A percentile compares a stretch with the other conserved stretches of the same genome.
Evolutionary conservation across 176 grass and related monocot genomes (phyloP).

Genomic region (Musa itinerans): DNA sequence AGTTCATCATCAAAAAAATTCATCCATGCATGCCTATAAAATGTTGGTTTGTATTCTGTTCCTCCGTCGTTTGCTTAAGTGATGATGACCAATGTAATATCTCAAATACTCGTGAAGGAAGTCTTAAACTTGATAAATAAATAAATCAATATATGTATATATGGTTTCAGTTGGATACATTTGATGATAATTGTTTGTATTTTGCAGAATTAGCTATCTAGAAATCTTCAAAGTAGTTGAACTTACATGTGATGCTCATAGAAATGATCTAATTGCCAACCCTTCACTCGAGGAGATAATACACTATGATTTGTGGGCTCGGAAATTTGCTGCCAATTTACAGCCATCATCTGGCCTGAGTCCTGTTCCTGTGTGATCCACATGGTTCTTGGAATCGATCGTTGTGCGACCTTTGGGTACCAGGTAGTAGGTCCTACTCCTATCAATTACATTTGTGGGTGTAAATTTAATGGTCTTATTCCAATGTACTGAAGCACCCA

Average conservation of each 20-base stretch:
- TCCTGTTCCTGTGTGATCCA: slow-evolving; percentile 45
- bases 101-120: no score
- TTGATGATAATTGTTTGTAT: not conserved
- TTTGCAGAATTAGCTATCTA: slow-evolving; percentile 74
- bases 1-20: slow-evolving; percentile 10
- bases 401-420: not conserved
- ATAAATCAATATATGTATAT: not conserved
- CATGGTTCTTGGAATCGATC: not conserved
- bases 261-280: slow-evolving; percentile 54
- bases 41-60: no score
- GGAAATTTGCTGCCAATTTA: slow-evolving; percentile 48
- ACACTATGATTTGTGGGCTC: slow-evolving; percentile 90
- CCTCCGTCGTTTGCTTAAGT: no score
- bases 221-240: slow-evolving; percentile 97
- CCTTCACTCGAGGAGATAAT: slow-evolving; percentile 85
- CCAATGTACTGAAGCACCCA: not conserved
- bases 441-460: not conserved
- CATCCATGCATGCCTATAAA: not conserved
- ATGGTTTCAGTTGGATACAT: not conserved
- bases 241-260: slow-evolving; percentile 59
- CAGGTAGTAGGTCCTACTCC: not conserved
- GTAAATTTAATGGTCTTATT: not conserved
- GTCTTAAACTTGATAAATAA: no score
- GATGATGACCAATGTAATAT: no score
- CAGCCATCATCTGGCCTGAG: slow-evolving; percentile 46